Evolutionary conservation across 2,329 filamentous ascomycete species (phyloP).

Genomic region (Hypoxylon sp.): DNA sequence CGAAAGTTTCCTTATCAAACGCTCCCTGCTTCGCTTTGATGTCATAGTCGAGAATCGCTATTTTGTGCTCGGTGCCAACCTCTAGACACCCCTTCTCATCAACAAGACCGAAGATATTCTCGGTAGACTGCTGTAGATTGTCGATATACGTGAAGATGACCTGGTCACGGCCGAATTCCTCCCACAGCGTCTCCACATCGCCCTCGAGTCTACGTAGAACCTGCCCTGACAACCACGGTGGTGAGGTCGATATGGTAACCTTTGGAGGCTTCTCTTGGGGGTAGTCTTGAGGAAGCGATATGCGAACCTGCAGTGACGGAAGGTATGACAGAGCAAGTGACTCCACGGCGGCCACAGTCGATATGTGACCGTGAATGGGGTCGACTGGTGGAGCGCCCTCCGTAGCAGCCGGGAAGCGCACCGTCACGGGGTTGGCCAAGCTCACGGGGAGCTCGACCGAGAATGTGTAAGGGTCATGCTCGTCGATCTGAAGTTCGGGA

Average conservation of each 20-base stretch:
- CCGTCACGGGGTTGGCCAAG: constrained; percentile 65
- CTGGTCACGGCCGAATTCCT: constrained; percentile 69
- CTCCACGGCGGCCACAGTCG: constrained; percentile 47
- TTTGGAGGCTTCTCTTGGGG: constrained; percentile 64
- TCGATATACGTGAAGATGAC: constrained; percentile 74
- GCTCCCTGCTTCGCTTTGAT: constrained; percentile 76
- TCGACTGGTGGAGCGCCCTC: constrained; percentile 49
- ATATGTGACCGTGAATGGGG: constrained; percentile 23
- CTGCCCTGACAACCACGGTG: constrained; percentile 66
- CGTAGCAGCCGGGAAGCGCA: constrained; percentile 65
- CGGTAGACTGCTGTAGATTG: constrained; percentile 68
- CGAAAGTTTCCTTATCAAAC: constrained; percentile 87
- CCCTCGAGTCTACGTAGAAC: constrained; percentile 63
- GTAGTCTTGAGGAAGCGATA: constrained; percentile 69
- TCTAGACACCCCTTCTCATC: constrained; percentile 61
- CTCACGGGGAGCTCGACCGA: constrained; percentile 69
- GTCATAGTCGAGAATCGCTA: constrained; percentile 82
- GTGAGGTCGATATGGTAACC: constrained; percentile 64
- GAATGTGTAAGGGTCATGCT: constrained; percentile 61
- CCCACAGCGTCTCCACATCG: constrained; percentile 68
- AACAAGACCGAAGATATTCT: constrained; percentile 70
- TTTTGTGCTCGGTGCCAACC: constrained; percentile 69
- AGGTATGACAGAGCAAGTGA: constrained; percentile 67
- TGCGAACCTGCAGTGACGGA: constrained; percentile 65
- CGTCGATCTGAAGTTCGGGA: constrained; percentile 68